Percentiles rank a stretch among this genome's conserved stretches.
Conservation (phyloP, 768 basidiomycete species). For the Leccinum fibrillosum region DNA sequence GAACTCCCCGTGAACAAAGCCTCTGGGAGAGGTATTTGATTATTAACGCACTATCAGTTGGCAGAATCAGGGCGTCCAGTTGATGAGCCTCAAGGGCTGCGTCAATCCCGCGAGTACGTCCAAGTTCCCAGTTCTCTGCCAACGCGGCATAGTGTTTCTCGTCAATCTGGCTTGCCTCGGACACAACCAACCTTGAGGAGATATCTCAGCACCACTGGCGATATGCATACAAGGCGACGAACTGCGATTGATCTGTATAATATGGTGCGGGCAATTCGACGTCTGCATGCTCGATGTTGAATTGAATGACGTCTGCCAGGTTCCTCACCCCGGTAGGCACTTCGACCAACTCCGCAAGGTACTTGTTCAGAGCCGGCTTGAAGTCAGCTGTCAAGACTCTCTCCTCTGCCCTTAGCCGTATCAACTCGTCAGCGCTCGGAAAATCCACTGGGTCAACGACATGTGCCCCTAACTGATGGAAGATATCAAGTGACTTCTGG, state of each 20-base stretch:
- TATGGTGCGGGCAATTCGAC: constrained; percentile 41
- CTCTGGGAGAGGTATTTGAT: not conserved
- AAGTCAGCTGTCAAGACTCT: constrained; percentile 55
- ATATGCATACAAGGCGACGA: constrained; percentile 4
- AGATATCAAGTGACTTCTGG: constrained; percentile 35
- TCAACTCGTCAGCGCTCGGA: constrained; percentile 49
- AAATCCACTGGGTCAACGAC: constrained; percentile 64
- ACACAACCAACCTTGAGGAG: constrained; percentile 19
- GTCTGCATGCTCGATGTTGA: constrained; percentile 50
- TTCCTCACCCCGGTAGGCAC: constrained; percentile 60
- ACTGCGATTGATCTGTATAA: constrained; percentile 37
- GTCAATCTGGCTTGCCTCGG: constrained; percentile 31
- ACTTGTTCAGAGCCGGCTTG: constrained; percentile 48
- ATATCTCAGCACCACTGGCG: constrained; percentile 2
- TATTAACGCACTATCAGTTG: constrained; percentile 33
- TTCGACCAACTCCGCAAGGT: constrained; percentile 42
- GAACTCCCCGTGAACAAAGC: not conserved
- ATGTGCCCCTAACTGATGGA: constrained; percentile 39
- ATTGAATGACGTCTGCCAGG: constrained; percentile 56
- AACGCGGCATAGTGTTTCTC: constrained; percentile 44
- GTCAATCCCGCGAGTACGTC: constrained; percentile 53
- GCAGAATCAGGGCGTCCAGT: constrained; percentile 53
- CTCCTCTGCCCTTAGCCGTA: constrained; percentile 49
- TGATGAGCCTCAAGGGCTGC: constrained; percentile 43
- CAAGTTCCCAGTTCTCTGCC: constrained; percentile 45